These are phyloP conservation scores for Trametes versicolor DNA, from an alignment of 1,284 basidiomycete species.

Conservation along the genomic window DNA sequence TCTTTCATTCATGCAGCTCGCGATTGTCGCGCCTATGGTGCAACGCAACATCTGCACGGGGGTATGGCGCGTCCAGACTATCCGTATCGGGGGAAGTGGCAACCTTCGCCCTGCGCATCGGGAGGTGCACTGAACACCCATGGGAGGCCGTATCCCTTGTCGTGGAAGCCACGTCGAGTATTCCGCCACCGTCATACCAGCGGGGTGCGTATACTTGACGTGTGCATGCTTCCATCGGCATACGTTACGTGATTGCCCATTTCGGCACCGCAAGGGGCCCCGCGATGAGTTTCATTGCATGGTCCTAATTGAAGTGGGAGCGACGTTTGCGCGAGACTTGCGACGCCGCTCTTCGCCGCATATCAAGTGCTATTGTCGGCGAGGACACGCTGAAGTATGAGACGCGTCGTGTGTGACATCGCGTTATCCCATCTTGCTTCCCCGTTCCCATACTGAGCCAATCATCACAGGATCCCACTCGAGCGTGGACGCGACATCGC, in stretches of 20 bases:
- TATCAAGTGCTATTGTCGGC: too few relatives aligned
- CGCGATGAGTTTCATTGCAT: not conserved
- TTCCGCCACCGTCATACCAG: not conserved
- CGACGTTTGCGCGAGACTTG: too few relatives aligned
- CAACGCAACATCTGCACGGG: too few relatives aligned
- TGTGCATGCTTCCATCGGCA: not conserved
- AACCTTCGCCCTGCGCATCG: too few relatives aligned
- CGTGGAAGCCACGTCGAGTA: slow-evolving; percentile 7
- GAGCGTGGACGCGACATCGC: slow-evolving; percentile 92
- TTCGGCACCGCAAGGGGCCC: not conserved
- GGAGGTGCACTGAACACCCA: not conserved
- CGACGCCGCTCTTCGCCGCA: too few relatives aligned
- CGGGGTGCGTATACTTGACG: not conserved
- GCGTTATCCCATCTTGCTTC: not conserved
- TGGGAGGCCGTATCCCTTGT: not conserved
- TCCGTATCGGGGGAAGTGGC: too few relatives aligned
- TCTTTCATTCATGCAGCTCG: slow-evolving; percentile 15
- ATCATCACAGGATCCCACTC: slow-evolving; percentile 82
- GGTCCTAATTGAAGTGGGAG: too few relatives aligned
- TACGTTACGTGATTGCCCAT: slow-evolving; percentile 6
- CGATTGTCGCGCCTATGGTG: not conserved
- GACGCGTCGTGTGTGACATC: not conserved
- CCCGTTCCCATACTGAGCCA: slow-evolving; percentile 15
- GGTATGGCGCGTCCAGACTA: too few relatives aligned
- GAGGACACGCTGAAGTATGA: not conserved